Conservation (phyloP, 1,139 yeast species). For the Wickerhamiella infanticola region DNA sequence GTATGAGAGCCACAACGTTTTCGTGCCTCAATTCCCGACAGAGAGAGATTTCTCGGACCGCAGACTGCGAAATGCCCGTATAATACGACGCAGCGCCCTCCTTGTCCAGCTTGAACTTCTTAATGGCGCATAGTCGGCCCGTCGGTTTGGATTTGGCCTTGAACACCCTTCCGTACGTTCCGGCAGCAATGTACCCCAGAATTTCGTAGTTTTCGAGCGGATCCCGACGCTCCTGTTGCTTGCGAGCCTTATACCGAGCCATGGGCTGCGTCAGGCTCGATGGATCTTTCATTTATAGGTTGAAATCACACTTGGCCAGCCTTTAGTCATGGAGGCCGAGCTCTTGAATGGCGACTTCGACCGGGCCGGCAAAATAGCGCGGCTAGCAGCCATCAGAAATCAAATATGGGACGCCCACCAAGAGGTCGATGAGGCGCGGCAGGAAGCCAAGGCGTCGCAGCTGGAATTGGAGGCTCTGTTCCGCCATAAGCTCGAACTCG, state of each 20-base stretch:
- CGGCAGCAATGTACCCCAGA: slow-evolving; percentile 93
- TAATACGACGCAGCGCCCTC: slow-evolving; percentile 82
- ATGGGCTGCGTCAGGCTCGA: slow-evolving; percentile 19
- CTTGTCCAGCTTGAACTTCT: slow-evolving; percentile 85
- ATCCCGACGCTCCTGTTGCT: slow-evolving; percentile 51
- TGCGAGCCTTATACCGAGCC: slow-evolving; percentile 32
- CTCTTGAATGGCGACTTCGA: not conserved
- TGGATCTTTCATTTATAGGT: not conserved
- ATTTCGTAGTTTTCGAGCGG: slow-evolving; percentile 75
- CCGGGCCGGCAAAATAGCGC: slow-evolving; percentile 7
- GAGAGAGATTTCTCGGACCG: slow-evolving; percentile 88
- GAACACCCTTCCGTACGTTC: slow-evolving; percentile 92
- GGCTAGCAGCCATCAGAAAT: slow-evolving; percentile 16
- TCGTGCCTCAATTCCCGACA: slow-evolving; percentile 75
- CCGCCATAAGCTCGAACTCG: slow-evolving; percentile 22
- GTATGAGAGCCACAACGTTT: slow-evolving; percentile 66
- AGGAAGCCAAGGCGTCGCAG: slow-evolving; percentile 15
- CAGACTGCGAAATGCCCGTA: slow-evolving; percentile 92
- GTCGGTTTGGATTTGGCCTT: slow-evolving; percentile 44
- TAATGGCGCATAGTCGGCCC: slow-evolving; percentile 44
- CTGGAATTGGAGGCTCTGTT: slow-evolving; percentile 19
- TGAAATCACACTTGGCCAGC: too few relatives aligned
- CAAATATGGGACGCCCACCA: slow-evolving; percentile 18
- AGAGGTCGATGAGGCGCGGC: slow-evolving; percentile 13
- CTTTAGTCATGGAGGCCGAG: not conserved